phyloP scores from a whole-genome alignment of 2,329 filamentous ascomycete species.

The Endoconidiophora polonica region DNA sequence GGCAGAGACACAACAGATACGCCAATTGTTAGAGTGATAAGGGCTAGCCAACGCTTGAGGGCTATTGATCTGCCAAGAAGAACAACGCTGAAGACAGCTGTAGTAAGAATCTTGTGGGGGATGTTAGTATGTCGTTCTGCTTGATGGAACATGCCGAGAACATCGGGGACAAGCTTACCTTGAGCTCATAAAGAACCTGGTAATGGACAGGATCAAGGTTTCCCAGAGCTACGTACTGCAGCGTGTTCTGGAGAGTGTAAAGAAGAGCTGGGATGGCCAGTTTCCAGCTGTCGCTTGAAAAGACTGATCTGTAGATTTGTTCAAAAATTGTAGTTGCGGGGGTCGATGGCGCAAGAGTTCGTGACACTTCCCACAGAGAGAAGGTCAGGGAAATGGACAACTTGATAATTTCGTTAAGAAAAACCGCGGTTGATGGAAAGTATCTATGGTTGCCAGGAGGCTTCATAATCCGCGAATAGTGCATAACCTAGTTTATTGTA shows the following conservation, averaged over 20 bases:
- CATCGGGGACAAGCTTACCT: conserved; percentile 29
- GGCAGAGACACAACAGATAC: conserved; percentile 77
- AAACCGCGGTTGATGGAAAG: conserved; percentile 83
- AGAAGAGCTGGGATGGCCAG: conserved; percentile 73
- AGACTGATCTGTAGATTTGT: conserved; percentile 64
- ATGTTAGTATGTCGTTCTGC: neutral
- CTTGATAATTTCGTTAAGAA: conserved; percentile 86
- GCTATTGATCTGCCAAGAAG: conserved; percentile 58
- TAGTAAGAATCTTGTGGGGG: conserved; percentile 54
- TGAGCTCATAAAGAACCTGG: conserved; percentile 84
- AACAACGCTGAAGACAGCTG: conserved; percentile 69
- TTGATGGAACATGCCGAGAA: neutral
- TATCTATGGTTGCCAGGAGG: conserved; percentile 68
- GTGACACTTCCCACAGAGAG: conserved; percentile 73
- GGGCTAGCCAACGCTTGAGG: conserved; percentile 59
- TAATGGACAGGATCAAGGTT: conserved; percentile 88
- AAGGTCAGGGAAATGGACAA: conserved; percentile 72
- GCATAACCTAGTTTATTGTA: conserved; percentile 49
- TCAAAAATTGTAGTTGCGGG: conserved; percentile 66
- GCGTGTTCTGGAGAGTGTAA: conserved; percentile 83
- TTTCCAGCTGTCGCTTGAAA: conserved; percentile 88
- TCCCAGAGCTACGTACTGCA: conserved; percentile 81
- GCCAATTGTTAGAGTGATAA: conserved; percentile 64
- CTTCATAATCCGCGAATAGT: conserved; percentile 93
- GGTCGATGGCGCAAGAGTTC: conserved; percentile 58